phyloP scores from a whole-genome alignment of 2,329 filamentous ascomycete species.

The Curvularia sp. region DNA sequence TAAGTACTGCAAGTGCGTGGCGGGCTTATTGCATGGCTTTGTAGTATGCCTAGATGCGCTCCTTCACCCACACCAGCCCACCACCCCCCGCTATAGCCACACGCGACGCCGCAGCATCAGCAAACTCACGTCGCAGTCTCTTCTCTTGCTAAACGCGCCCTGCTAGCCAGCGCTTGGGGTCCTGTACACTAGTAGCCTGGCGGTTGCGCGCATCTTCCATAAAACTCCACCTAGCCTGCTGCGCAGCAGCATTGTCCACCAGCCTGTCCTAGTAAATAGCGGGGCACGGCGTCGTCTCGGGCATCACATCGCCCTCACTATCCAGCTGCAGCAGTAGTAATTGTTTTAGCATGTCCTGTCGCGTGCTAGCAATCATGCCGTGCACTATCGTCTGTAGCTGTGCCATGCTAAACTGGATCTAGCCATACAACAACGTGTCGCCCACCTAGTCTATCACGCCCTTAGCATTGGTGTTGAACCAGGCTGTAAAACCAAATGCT shows the following conservation, averaged over 20 bases:
- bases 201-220: not conserved
- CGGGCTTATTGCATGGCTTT: not conserved
- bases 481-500: no score
- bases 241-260: not conserved
- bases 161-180: not conserved
- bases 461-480: no score
- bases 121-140: not conserved
- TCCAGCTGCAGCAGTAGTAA: not conserved
- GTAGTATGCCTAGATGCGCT: not conserved
- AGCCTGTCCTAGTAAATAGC: not conserved
- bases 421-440: no score
- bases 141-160: not conserved
- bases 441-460: no score
- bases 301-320: not conserved
- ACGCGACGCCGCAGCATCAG: not conserved
- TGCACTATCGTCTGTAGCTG: not conserved
- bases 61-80: not conserved
- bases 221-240: not conserved
- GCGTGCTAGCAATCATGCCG: not conserved
- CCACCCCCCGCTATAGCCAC: not conserved
- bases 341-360: not conserved
- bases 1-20: not conserved
- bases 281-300: not conserved
- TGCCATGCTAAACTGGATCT: no score
- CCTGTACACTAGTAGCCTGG: not conserved